Evolutionary conservation across 179 eudicot genomes (phyloP), one percentile per base, ranked within the genome.

Genomic region (Beta macrorhiza): DNA sequence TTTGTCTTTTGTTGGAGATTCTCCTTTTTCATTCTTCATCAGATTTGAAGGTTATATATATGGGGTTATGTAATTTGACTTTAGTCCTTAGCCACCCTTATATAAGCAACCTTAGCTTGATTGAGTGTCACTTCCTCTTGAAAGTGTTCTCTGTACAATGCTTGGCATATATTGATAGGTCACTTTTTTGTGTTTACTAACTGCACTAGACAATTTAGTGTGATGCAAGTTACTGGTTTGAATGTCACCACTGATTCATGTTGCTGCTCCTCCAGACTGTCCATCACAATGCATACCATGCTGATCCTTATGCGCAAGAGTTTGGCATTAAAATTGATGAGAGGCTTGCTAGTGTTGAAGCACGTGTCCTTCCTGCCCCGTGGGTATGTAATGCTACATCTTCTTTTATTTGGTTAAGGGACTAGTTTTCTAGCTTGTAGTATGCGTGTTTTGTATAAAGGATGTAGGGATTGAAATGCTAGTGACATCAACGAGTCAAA

Each of bases 301-400:
- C 86, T n/a, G 97, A 95, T 82, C 91, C 91, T 8, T 92, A 91
- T 83, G 98, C 97, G 0, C 88, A 92, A 82, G 98, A 95, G 73
- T 95, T 95, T 52, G 98, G 98, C 3, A 93, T 95, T 17, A 91
- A 90, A 85, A 93, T 95, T n/a, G 92, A 91, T 78, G 90, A 92
- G 73, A 89, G 79, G 77, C 89, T 92, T 80, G 97, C 98, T 0
- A 83, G 87, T 72, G 97, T 95, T 69, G 97, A 95, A 82, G 98
- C 98, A 51, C 94, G 98, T 20, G 90, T 95, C 57, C 89, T 95
- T 80, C 97, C 98, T 82, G 86, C 98, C 17, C 98, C 98, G 13
- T 86, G 97, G 98, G 98, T 94, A 91, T 63, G 85, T 82, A n/a
- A 3, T 72, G 44, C 25, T 25, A 62, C 11, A 53, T 64, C 49